phyloP scores from a whole-genome alignment of 805 yeast species.

The Cyberlindnera maclurae region DNA sequence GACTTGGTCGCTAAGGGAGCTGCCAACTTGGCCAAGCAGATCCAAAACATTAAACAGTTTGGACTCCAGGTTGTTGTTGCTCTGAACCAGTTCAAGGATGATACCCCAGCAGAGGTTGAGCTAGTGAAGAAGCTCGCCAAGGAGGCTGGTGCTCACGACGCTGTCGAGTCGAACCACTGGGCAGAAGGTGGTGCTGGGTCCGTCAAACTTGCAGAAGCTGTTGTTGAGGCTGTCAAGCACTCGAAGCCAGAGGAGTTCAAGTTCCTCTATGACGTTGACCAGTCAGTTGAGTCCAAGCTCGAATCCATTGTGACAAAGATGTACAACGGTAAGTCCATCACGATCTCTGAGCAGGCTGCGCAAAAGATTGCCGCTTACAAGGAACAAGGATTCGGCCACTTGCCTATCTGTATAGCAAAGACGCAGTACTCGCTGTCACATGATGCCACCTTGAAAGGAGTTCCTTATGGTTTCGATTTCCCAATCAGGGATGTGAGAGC shows the following conservation, averaged over 20 bases:
- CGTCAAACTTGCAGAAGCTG: constrained; percentile 62
- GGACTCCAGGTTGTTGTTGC: constrained; percentile 81
- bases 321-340: constrained; percentile 74
- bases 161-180: constrained; percentile 81
- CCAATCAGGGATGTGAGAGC: constrained; percentile 78
- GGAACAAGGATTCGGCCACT: constrained; percentile 66
- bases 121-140: constrained; percentile 60
- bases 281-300: constrained; percentile 63
- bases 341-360: constrained; percentile 62
- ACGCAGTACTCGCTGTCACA: constrained; percentile 82
- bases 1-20: constrained; percentile 65
- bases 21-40: constrained; percentile 71
- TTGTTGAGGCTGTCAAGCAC: constrained; percentile 52
- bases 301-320: constrained; percentile 60
- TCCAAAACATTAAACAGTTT: constrained; percentile 60
- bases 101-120: constrained; percentile 60
- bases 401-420: constrained; percentile 82
- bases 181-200: constrained; percentile 84
- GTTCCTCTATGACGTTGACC: constrained; percentile 56
- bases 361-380: constrained; percentile 61
- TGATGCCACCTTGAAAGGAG: constrained; percentile 78
- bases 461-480: constrained; percentile 70
- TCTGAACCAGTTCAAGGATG: constrained; percentile 71
- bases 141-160: constrained; percentile 74
- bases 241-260: constrained; percentile 33